Conservation (phyloP, 179 eudicot species). For the Patellifolia procumbens region DNA sequence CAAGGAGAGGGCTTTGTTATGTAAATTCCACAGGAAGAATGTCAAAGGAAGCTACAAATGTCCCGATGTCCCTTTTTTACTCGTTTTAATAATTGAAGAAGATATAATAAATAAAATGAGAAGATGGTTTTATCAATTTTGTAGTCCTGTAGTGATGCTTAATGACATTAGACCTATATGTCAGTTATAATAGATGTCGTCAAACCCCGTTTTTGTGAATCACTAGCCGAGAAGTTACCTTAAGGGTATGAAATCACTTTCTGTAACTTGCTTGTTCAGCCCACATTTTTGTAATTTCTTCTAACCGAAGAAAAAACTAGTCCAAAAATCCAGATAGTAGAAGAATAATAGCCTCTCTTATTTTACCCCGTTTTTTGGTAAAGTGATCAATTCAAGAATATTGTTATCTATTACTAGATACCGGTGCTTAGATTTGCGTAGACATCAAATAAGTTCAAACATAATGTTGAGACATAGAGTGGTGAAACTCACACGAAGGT, state of each 20-base stretch:
- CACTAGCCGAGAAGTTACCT: not conserved
- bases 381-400: constrained; percentile 14
- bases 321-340: not conserved
- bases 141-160: too few species aligned
- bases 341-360: not conserved
- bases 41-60: not conserved
- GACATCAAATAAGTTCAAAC: constrained; percentile 72
- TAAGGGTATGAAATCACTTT: not conserved
- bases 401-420: constrained; percentile 49
- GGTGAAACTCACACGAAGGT: constrained; percentile 74
- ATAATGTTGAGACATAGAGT: constrained; percentile 78
- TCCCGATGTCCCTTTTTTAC: not conserved
- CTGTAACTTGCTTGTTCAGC: not conserved
- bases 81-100: not conserved
- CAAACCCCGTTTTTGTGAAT: not conserved
- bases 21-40: not conserved
- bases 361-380: not conserved
- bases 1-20: not conserved
- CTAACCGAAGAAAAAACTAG: not conserved
- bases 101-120: not conserved
- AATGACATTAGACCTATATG: too few species aligned
- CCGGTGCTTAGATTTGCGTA: constrained; percentile 91
- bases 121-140: not conserved
- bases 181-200: not conserved
- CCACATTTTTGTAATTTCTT: not conserved